Base-by-base conservation (phyloP, 1,139 yeast genomes). In the Candida pseudoviswanathii region DNA sequence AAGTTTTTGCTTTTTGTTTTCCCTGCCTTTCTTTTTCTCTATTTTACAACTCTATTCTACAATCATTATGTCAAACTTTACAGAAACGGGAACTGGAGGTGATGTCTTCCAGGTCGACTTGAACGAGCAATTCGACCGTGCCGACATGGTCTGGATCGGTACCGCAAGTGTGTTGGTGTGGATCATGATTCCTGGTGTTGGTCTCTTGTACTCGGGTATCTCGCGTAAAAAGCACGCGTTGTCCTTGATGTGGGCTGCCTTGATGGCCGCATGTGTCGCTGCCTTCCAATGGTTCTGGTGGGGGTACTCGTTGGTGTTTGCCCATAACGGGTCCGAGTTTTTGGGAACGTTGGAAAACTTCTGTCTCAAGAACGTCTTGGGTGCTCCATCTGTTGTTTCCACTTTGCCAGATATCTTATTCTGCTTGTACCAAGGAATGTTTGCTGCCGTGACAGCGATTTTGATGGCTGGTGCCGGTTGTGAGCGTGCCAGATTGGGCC, bases 381-480 rank as follows among this genome's bases (percentile, higher is more conserved):
- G 96, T 54, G 88, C 86, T n/a, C 91, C 91, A 41, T 74, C 85
- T 36, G 80, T 82, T 32, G 91, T 84, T 30, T 58, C 81, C 2
- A 65, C 85, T 4, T 75, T 91, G 31, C 98, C 98, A 21, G 97
- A 90, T 66, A 86, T 92, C 52, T 80, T 91, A 53, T 92, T 85
- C 73, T 86, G 92, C 64, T 84, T 89, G 58, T 92, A 85, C 80
- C 97, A 92, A 71, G 96, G 97, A 61, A 90, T 90, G 97, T 92
- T 92, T 64, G 97, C 97, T 45, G 84, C 88, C 64, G 86, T 86
- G 48, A 90, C 97, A 36, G 97, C 95, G 52, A 86, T 89, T 66
- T 82, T 94, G 71, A 86, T 92, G 94, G 81, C 91, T 45, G 98
- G 98, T 65, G 98, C 97, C 66, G 97, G 97, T 44, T 90, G 96